Percentiles rank a stretch among this genome's conserved stretches.
Conservation (phyloP, 805 yeast species). For the Torulaspora maleeae region DNA sequence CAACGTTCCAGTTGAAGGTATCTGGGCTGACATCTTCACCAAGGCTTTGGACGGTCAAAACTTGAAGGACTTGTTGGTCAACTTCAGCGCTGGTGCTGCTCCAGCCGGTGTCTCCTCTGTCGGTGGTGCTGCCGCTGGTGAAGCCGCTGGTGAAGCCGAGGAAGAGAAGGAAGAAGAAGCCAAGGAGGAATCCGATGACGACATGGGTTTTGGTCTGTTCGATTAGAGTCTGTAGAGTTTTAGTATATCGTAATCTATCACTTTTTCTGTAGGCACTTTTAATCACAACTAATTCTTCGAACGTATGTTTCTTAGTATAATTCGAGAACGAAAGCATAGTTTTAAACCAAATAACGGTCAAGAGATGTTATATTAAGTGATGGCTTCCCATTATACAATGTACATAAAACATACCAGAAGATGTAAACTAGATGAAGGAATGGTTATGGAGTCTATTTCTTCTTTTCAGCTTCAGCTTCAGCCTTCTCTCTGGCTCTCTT, state of each 20-base stretch:
- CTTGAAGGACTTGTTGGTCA: constrained; percentile 61
- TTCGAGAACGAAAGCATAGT: neutral
- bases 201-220: constrained; percentile 89
- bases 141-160: constrained; percentile 51
- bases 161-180: constrained; percentile 56
- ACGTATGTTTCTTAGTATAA: neutral
- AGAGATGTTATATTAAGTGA: constrained; percentile 28
- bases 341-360: constrained; percentile 4
- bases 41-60: constrained; percentile 78
- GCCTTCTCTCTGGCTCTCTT: constrained; percentile 97
- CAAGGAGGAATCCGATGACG: constrained; percentile 77
- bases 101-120: constrained; percentile 42
- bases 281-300: constrained; percentile 2
- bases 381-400: constrained; percentile 36
- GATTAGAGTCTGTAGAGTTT: constrained; percentile 47
- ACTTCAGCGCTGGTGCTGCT: constrained; percentile 48
- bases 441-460: constrained; percentile 59
- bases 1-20: constrained; percentile 65
- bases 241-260: constrained; percentile 1
- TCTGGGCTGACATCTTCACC: constrained; percentile 80
- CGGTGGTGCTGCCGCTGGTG: constrained; percentile 44
- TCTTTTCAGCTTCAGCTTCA: constrained; percentile 99
- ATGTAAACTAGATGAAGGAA: constrained; percentile 12
- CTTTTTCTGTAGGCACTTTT: constrained; percentile 10
- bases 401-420: constrained; percentile 28